Conservation (phyloP, 108 stramenopile species). For the Pseudonitzschia pungens region DNA sequence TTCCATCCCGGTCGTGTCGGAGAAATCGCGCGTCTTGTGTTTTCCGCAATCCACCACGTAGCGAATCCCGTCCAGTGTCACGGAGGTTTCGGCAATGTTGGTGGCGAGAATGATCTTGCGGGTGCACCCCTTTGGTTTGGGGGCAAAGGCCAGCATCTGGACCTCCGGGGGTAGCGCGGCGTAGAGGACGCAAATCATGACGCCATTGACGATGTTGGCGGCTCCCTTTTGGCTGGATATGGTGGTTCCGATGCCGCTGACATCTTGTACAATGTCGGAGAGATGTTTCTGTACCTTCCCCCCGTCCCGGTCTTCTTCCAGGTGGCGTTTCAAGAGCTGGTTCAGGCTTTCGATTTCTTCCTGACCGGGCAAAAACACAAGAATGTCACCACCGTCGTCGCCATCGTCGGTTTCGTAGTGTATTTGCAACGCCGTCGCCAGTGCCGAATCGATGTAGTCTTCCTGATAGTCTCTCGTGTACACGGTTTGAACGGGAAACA, state of each 20-base stretch:
- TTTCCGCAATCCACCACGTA: slow-evolving; percentile 95
- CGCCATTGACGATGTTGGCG: slow-evolving; percentile 55
- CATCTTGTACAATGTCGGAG: slow-evolving; percentile 55
- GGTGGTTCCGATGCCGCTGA: slow-evolving; percentile 63
- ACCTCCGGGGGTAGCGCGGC: slow-evolving; percentile 74
- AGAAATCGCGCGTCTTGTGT: slow-evolving; percentile 73
- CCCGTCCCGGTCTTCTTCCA: slow-evolving; percentile 52
- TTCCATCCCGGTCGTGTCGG: slow-evolving; percentile 83
- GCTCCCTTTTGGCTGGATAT: slow-evolving; percentile 48
- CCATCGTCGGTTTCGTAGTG: slow-evolving; percentile 58
- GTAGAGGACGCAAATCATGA: slow-evolving; percentile 78
- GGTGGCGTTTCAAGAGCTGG: slow-evolving; percentile 63
- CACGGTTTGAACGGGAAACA: slow-evolving; percentile 80
- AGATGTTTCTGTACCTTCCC: slow-evolving; percentile 11
- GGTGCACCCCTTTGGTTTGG: slow-evolving; percentile 64
- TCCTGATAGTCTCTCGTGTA: slow-evolving; percentile 72
- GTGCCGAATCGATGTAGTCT: slow-evolving; percentile 84
- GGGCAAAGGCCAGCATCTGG: slow-evolving; percentile 74
- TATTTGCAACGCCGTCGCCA: slow-evolving; percentile 85
- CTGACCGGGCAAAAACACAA: slow-evolving; percentile 96
- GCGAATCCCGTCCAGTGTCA: slow-evolving; percentile 92
- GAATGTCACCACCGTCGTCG: slow-evolving; percentile 68
- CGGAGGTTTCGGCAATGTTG: slow-evolving; percentile 98
- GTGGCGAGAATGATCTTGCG: slow-evolving; percentile 94
- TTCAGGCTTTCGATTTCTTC: slow-evolving; percentile 91